A percentile compares a stretch with the other conserved stretches of the same genome.
Conservation (phyloP, 23 red algal genomes). For the Chondrus crispus region DNA sequence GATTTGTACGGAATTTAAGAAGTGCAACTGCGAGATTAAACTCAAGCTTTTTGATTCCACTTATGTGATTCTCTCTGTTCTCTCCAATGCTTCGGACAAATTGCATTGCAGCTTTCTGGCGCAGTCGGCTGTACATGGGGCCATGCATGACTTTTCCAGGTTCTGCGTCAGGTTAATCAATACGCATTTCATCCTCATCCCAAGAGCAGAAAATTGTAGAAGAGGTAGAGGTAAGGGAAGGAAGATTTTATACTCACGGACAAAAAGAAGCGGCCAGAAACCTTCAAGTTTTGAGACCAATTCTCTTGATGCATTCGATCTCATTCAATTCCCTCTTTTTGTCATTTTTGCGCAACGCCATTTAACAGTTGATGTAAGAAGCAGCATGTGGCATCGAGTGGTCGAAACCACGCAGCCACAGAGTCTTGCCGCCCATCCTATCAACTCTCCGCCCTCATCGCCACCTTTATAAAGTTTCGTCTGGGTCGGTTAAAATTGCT, state of each 20-base stretch:
- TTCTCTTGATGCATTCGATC: too few relatives aligned
- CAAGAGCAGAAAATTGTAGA: constrained; percentile 76
- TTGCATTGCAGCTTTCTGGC: constrained; percentile 91
- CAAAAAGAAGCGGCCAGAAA: too few relatives aligned
- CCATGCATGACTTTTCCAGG: constrained; percentile 84
- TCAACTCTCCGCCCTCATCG: too few relatives aligned
- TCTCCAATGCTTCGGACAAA: constrained; percentile 82
- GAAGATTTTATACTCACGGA: too few relatives aligned
- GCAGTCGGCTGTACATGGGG: constrained; percentile 88
- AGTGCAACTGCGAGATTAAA: constrained; percentile 64
- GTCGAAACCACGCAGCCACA: constrained; percentile 86
- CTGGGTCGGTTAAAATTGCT: too few relatives aligned
- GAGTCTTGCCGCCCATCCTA: too few relatives aligned
- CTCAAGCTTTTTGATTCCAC: constrained; percentile 95
- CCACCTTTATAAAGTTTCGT: too few relatives aligned
- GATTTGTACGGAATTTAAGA: constrained; percentile 59
- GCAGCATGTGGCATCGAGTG: constrained; percentile 98
- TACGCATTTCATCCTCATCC: constrained; percentile 90
- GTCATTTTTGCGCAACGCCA: not conserved
- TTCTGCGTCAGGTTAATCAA: constrained; percentile 89
- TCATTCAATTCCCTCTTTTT: too few relatives aligned
- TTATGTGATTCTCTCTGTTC: constrained; percentile 87
- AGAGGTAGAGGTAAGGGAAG: constrained; percentile 61
- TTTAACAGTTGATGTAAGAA: constrained; percentile 75
- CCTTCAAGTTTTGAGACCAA: too few relatives aligned